These are phyloP conservation scores for Vaccinium darrowii DNA, from an alignment of 148 eudicot genomes.

Conservation along the genomic window DNA sequence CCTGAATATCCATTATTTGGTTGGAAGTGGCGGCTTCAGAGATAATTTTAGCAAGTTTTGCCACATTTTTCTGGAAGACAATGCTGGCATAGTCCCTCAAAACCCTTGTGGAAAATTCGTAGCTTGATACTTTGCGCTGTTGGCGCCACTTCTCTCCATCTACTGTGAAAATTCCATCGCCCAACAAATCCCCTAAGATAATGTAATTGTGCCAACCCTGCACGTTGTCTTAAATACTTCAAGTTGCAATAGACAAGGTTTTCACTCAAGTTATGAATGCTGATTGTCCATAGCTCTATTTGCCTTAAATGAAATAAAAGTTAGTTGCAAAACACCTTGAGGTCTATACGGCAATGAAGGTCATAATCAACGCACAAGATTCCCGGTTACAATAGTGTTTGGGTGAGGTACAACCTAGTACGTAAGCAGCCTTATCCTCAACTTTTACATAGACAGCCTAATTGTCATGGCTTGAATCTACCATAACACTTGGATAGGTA, in stretches of 20 bases:
- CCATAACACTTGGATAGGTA: neutral
- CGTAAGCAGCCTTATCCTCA: neutral
- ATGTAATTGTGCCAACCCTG: conserved; percentile 54
- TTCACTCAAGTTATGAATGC: conserved; percentile 6
- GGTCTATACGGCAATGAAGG: too few species aligned
- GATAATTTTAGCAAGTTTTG: conserved; percentile 52
- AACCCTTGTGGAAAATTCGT: conserved; percentile 62
- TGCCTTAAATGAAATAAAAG: too few species aligned
- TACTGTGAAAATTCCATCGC: conserved; percentile 75
- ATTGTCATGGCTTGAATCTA: neutral
- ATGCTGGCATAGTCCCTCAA: conserved; percentile 62
- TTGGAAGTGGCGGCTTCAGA: conserved; percentile 45
- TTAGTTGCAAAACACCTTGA: too few species aligned
- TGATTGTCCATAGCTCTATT: neutral
- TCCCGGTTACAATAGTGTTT: too few species aligned
- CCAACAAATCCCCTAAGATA: conserved; percentile 51
- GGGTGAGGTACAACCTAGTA: too few species aligned
- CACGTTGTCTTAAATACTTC: conserved; percentile 10
- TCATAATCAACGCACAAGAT: too few species aligned
- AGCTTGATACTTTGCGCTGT: conserved; percentile 71
- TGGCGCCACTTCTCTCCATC: conserved; percentile 75
- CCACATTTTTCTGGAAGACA: conserved; percentile 49
- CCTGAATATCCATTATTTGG: conserved; percentile 56
- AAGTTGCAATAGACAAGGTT: neutral
- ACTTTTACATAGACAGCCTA: neutral